These are phyloP conservation scores for Mycena capillaripes DNA, from an alignment of 768 basidiomycete genomes.

Conservation along the genomic window DNA sequence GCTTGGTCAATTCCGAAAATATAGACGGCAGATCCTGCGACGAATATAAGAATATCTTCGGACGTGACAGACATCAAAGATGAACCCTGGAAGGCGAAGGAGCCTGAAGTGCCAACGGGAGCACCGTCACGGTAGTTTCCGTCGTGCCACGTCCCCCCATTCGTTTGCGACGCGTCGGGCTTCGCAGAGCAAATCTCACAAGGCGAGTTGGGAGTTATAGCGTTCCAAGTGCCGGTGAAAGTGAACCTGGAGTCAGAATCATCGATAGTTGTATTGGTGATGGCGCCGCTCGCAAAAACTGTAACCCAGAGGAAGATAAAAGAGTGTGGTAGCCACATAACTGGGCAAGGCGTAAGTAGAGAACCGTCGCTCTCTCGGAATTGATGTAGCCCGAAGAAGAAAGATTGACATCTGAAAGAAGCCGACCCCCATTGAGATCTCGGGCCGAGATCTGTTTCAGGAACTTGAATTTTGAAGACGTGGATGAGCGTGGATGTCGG, in stretches of 20 bases:
- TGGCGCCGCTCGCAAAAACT: not conserved
- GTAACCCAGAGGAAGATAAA: conserved; percentile 10
- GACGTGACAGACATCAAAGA: not conserved
- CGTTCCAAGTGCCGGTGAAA: conserved; percentile 17
- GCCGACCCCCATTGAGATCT: too few species aligned
- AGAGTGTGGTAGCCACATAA: conserved; percentile 28
- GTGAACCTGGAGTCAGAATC: conserved; percentile 22
- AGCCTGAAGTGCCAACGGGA: conserved; percentile 7
- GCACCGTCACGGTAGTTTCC: conserved; percentile 11
- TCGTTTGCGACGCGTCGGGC: conserved; percentile 2
- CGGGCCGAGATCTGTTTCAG: too few species aligned
- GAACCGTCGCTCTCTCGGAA: too few species aligned
- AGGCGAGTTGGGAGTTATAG: conserved; percentile 10
- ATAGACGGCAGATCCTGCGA: conserved; percentile 31
- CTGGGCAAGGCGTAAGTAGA: too few species aligned
- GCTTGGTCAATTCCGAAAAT: conserved; percentile 33
- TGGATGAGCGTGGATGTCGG: too few species aligned
- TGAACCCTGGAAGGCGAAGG: conserved; percentile 26
- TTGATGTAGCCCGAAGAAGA: too few species aligned
- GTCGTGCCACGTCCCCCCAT: conserved; percentile 28
- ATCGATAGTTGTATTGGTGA: conserved; percentile 25
- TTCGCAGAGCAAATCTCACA: conserved; percentile 16
- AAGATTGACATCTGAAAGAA: too few species aligned
- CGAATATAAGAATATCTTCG: not conserved
- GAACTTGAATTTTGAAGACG: too few species aligned